phyloP scores from a whole-genome alignment of 345 rosid genomes.

The Excoecaria agallocha region DNA sequence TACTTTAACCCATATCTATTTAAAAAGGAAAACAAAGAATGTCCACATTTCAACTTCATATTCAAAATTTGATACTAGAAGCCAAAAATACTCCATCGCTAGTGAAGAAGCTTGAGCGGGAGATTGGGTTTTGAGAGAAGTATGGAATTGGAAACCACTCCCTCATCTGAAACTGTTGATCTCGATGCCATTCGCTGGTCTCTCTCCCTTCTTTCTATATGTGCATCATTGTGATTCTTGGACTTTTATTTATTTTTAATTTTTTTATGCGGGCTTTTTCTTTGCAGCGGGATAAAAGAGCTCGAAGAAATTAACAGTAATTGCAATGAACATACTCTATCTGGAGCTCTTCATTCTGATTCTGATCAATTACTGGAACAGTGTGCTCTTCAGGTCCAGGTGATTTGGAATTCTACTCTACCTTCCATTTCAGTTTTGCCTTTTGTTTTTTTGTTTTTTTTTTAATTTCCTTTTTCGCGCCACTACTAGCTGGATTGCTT shows the following conservation, averaged over 20 bases:
- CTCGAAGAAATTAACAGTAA: constrained; percentile 40
- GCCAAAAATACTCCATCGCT: background rate
- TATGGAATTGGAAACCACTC: constrained; percentile 36
- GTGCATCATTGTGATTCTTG: background rate
- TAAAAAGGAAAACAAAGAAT: too few relatives aligned
- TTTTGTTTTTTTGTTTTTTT: background rate
- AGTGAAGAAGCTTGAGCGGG: background rate
- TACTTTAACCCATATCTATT: too few relatives aligned
- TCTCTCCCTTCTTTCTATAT: background rate
- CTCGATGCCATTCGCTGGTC: constrained; percentile 41
- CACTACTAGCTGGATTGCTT: background rate
- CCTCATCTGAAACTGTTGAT: constrained; percentile 33
- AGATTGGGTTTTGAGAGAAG: background rate
- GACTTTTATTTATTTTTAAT: background rate
- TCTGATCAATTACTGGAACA: constrained; percentile 41
- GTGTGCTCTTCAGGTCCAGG: constrained; percentile 58
- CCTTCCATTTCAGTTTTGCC: background rate
- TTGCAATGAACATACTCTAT: constrained; percentile 27
- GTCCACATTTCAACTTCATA: background rate
- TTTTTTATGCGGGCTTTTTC: background rate
- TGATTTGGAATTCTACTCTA: constrained; percentile 18
- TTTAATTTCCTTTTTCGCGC: background rate
- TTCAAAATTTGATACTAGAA: background rate
- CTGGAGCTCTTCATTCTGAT: constrained; percentile 27
- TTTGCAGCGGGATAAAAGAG: constrained; percentile 52